Evolutionary conservation across 1,139 yeast genomes (phyloP).

Genomic region (Zygoascus meyerae): DNA sequence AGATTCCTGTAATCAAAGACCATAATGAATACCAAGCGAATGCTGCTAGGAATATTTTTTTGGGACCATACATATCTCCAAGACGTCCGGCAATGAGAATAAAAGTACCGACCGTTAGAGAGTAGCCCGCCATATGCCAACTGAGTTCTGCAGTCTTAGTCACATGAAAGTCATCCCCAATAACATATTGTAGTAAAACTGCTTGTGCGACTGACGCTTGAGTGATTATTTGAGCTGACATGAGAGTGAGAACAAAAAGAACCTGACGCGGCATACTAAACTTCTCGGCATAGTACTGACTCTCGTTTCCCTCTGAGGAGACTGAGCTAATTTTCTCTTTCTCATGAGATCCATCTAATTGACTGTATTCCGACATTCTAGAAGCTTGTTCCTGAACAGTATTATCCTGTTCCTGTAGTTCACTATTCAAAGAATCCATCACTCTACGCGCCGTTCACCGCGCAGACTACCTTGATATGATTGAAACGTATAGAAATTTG

Average conservation of each 20-base stretch:
- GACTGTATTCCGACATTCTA: no score
- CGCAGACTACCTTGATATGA: no score
- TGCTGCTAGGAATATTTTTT: constrained; percentile 44
- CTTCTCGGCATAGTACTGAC: constrained; percentile 2
- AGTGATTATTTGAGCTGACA: constrained; percentile 44
- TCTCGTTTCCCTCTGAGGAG: neutral
- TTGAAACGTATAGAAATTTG: no score
- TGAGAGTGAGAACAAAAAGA: constrained; percentile 32
- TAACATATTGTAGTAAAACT: constrained; percentile 36
- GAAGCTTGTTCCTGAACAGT: no score
- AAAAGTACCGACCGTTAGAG: constrained; percentile 58
- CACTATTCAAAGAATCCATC: no score
- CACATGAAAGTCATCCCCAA: constrained; percentile 40
- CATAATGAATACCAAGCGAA: constrained; percentile 45
- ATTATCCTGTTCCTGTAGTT: no score
- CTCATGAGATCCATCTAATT: no score
- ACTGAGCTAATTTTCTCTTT: neutral
- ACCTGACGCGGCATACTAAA: constrained; percentile 20
- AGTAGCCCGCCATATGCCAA: constrained; percentile 57
- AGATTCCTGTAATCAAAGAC: constrained; percentile 48
- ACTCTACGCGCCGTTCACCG: no score
- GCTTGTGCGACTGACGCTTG: constrained; percentile 48
- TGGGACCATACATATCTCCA: constrained; percentile 62
- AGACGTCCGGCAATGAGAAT: constrained; percentile 55
- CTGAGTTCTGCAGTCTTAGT: constrained; percentile 40